Percentiles rank a stretch among this genome's conserved stretches.
These are phyloP conservation scores for Apostasia ramifera DNA, from an alignment of 106 monocot genomes.

Conservation along the genomic window DNA sequence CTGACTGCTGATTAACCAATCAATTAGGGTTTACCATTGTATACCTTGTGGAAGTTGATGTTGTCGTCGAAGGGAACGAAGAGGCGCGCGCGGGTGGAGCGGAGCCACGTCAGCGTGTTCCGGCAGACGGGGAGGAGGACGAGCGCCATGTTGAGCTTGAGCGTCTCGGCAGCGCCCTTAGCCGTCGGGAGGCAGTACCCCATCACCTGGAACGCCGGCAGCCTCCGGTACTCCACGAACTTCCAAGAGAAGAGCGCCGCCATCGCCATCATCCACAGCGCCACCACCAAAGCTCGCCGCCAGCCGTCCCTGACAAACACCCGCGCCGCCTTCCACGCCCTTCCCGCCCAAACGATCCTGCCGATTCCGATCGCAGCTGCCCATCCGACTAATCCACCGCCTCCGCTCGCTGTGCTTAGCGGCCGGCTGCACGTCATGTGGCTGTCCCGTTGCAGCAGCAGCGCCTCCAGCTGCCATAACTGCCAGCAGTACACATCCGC, in stretches of 20 bases:
- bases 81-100: conserved; percentile 69
- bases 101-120: conserved; percentile 85
- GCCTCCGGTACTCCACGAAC: conserved; percentile 63
- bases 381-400: conserved; percentile 16
- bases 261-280: conserved; percentile 62
- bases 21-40: not conserved
- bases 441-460: conserved; percentile 76
- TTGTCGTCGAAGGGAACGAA: conserved; percentile 89
- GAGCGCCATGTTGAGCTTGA: conserved; percentile 92
- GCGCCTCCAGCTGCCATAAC: conserved; percentile 86
- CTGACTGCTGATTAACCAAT: too few relatives aligned
- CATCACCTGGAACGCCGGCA: conserved; percentile 61
- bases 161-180: conserved; percentile 86
- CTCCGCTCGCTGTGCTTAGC: conserved; percentile 42
- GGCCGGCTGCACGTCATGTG: conserved; percentile 81
- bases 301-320: conserved; percentile 42
- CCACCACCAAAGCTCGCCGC: conserved; percentile 58
- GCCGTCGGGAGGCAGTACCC: conserved; percentile 79
- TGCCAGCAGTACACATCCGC: conserved; percentile 1
- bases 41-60: conserved; percentile 95
- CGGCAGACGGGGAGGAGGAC: conserved; percentile 85
- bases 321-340: conserved; percentile 2
- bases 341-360: not conserved
- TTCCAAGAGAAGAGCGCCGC: conserved; percentile 66
- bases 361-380: conserved; percentile 31